Evolutionary conservation across 345 rosid species (phyloP).

Genomic region (Excoecaria cochinchinensis): DNA sequence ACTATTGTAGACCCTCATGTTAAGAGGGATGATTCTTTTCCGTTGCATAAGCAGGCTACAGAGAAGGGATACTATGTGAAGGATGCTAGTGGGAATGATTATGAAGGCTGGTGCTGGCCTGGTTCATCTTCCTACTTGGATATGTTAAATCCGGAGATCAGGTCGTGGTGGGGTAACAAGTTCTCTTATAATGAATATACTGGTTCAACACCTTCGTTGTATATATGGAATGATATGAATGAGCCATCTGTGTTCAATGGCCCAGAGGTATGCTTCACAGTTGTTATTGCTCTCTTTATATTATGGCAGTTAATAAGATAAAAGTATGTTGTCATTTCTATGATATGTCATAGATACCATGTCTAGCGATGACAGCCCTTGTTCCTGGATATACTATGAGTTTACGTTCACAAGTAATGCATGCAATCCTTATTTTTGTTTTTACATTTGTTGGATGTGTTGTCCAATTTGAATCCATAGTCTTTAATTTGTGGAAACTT

Average conservation of each 20-base stretch:
- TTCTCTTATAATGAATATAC: conserved; percentile 72
- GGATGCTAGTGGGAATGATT: conserved; percentile 82
- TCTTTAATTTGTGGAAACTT: too few species aligned
- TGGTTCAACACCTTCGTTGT: conserved; percentile 87
- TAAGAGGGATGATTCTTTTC: conserved; percentile 79
- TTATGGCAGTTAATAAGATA: not conserved
- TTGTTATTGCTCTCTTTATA: not conserved
- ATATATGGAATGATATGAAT: conserved; percentile 99
- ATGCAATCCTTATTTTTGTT: too few species aligned
- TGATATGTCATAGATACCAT: too few species aligned
- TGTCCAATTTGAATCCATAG: too few species aligned
- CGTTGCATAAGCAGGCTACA: conserved; percentile 81
- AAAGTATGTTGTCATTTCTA: too few species aligned
- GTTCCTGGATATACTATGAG: too few species aligned
- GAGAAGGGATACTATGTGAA: conserved; percentile 82
- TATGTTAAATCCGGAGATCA: conserved; percentile 80
- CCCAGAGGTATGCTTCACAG: conserved; percentile 73
- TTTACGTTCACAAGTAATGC: too few species aligned
- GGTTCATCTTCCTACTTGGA: conserved; percentile 94
- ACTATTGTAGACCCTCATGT: conserved; percentile 98
- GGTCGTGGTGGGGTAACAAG: conserved; percentile 86
- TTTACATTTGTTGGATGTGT: too few species aligned
- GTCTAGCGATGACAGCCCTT: too few species aligned
- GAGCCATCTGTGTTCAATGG: conserved; percentile 99
- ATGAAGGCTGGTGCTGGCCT: conserved; percentile 99